These are phyloP conservation scores for Fraxinus dipetala DNA, from an alignment of 305 asterid genomes.

Conservation along the genomic window DNA sequence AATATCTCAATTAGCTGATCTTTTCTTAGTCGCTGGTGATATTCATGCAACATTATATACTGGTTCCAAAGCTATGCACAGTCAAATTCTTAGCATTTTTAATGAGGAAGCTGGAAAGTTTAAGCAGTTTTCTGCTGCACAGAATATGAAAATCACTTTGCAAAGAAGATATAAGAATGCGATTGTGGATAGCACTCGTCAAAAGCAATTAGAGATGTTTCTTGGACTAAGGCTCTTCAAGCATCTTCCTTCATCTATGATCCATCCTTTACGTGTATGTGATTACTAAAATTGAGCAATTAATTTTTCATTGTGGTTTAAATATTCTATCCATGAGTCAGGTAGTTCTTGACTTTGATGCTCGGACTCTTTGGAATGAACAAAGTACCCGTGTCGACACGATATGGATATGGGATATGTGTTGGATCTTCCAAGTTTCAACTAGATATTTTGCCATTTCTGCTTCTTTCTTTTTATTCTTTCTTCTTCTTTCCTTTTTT, in stretches of 20 bases:
- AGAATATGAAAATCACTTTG: constrained; percentile 89
- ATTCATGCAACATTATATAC: constrained; percentile 92
- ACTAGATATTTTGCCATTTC: not conserved
- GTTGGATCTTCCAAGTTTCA: not conserved
- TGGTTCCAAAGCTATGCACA: constrained; percentile 99
- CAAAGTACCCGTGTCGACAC: not conserved
- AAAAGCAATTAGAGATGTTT: constrained; percentile 91
- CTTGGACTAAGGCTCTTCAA: constrained; percentile 89
- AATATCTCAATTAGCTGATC: constrained; percentile 79
- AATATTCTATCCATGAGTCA: constrained; percentile 15
- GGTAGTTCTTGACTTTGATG: constrained; percentile 2
- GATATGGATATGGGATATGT: not conserved
- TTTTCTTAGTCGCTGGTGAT: constrained; percentile 89
- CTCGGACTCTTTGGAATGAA: not conserved
- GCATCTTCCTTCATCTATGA: constrained; percentile 83
- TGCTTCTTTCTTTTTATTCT: not conserved
- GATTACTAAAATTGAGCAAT: constrained; percentile 17
- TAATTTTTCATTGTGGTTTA: constrained; percentile 16
- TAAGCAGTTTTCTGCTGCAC: constrained; percentile 98
- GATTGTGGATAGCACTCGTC: constrained; percentile 94
- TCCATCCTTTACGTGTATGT: constrained; percentile 76
- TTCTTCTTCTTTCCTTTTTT: not conserved
- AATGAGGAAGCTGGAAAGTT: constrained; percentile 91
- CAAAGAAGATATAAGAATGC: constrained; percentile 98
- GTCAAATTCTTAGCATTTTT: constrained; percentile 98